Evolutionary conservation across 257 asterid genomes (phyloP), one percentile per base, ranked within the genome.

Genomic region (Jasminum sambac): DNA sequence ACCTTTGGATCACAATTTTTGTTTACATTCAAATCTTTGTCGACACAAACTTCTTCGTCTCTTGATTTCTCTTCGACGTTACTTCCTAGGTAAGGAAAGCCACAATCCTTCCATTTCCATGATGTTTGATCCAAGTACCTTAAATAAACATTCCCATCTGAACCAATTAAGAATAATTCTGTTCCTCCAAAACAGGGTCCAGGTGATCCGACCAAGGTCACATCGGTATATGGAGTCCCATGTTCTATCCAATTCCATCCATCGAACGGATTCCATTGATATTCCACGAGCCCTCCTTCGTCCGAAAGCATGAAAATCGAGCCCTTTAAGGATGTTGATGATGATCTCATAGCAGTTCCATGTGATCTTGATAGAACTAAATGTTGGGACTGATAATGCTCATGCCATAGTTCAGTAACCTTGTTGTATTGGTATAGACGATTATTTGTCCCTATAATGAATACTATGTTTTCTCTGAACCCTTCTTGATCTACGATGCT

Each of bases 241-340:
- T 93, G 98, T 65, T 93, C 98, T 26, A 93, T 77, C 98, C 97
- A 93, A 66, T 84, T 73, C 97, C 97, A 93, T 12, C 96, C 94
- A 9, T 86, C 89, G 24, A 41, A 39, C 9, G 84, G 58, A 57
- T 82, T 81, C 96, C 95, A 90, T 7, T 79, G 83, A 69, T 93
- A 93, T 44, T 93, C 97, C 6, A 90, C 91, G 2, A 93, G 79
- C 23, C 90, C 88, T 14, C 97, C 98, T 9, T 77, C 79, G 61
- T 81, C 84, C 0, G 95, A 91, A 2, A 87, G 77, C 96, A 92
- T 90, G 80, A 92, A 90, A 62, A 92, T 76, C 4, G 98, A 90
- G 17, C 97, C 98, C 71, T 70, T 79, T 39, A 78, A 70, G 4
- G 95, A 84, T 52, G 17, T 5, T 21, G 70, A 9, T 2, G 88